These are phyloP conservation scores for Fraxinus excelsior DNA, from an alignment of 257 asterid species.

Conservation along the genomic window DNA sequence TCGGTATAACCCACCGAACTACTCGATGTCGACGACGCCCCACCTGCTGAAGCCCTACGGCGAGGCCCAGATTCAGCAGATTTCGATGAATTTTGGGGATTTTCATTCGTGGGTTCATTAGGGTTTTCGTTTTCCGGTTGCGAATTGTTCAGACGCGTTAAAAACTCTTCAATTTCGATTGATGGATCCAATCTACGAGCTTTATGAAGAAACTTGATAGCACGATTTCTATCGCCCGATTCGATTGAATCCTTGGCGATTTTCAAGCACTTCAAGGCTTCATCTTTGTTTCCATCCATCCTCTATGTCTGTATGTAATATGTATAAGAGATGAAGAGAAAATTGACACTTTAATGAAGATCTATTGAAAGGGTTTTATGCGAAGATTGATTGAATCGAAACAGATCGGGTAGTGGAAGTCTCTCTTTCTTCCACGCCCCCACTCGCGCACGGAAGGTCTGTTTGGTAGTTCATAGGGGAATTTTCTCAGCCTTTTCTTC, in stretches of 20 bases:
- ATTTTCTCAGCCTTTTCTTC: background rate
- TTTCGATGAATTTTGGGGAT: slow-evolving; percentile 25
- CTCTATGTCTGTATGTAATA: background rate
- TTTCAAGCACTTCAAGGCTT: slow-evolving; percentile 81
- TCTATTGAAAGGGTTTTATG: background rate
- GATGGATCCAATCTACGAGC: slow-evolving; percentile 85
- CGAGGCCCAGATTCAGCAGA: slow-evolving; percentile 53
- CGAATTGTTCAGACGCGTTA: slow-evolving; percentile 48
- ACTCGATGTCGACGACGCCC: slow-evolving; percentile 38
- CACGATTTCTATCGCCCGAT: slow-evolving; percentile 78
- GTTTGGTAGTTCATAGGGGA: background rate
- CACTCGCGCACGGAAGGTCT: background rate
- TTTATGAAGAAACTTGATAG: slow-evolving; percentile 68
- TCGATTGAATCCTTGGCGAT: slow-evolving; percentile 68
- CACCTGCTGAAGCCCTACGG: slow-evolving; percentile 55
- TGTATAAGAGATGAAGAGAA: background rate
- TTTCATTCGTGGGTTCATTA: slow-evolving; percentile 29
- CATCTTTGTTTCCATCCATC: slow-evolving; percentile 99
- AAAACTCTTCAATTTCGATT: slow-evolving; percentile 49
- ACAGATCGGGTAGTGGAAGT: background rate
- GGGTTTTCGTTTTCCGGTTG: slow-evolving; percentile 42
- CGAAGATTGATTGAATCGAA: background rate
- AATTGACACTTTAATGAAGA: background rate
- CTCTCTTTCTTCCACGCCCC: background rate
- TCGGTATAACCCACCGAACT: slow-evolving; percentile 53